Percentiles rank a stretch among this genome's conserved stretches.
Conservation (phyloP, 192 early-diverging fungal genomes). For the Ambispora gerdemannii region DNA sequence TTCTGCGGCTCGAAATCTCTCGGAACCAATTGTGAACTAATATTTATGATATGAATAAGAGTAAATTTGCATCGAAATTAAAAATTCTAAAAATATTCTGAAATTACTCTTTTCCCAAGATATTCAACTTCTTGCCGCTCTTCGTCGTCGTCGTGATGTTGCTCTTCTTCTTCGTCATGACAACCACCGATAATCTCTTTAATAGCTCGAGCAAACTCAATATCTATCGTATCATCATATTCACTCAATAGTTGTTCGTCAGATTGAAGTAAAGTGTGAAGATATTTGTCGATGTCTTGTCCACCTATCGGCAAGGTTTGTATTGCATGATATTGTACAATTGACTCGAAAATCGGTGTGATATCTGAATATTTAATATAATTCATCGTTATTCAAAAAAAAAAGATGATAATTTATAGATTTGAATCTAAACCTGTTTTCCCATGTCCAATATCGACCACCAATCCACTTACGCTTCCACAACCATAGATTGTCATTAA, state of each 20-base stretch:
- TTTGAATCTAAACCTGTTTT: slow-evolving; percentile 54
- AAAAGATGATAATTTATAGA: neutral
- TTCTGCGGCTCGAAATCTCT: slow-evolving; percentile 59
- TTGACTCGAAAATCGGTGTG: slow-evolving; percentile 76
- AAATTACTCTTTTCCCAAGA: slow-evolving; percentile 51
- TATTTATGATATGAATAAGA: neutral
- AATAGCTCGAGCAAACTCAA: slow-evolving; percentile 53
- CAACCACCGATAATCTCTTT: slow-evolving; percentile 53
- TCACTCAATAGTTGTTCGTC: slow-evolving; percentile 52
- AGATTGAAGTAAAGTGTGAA: slow-evolving; percentile 57
- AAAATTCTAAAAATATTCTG: slow-evolving; percentile 2
- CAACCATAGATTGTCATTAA: slow-evolving; percentile 78
- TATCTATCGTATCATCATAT: slow-evolving; percentile 47
- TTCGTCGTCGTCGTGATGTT: slow-evolving; percentile 31
- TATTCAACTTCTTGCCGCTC: slow-evolving; percentile 52
- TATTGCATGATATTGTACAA: slow-evolving; percentile 57
- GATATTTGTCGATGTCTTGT: slow-evolving; percentile 57
- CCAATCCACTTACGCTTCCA: slow-evolving; percentile 71
- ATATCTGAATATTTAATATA: slow-evolving; percentile 49
- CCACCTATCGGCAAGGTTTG: slow-evolving; percentile 70
- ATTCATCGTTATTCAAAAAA: neutral
- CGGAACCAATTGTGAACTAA: slow-evolving; percentile 58
- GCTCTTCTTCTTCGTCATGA: slow-evolving; percentile 38
- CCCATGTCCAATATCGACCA: slow-evolving; percentile 90
- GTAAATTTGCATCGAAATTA: too few species aligned